phyloP scores from a whole-genome alignment of 768 basidiomycete species.

The Boletus barrowsii region DNA sequence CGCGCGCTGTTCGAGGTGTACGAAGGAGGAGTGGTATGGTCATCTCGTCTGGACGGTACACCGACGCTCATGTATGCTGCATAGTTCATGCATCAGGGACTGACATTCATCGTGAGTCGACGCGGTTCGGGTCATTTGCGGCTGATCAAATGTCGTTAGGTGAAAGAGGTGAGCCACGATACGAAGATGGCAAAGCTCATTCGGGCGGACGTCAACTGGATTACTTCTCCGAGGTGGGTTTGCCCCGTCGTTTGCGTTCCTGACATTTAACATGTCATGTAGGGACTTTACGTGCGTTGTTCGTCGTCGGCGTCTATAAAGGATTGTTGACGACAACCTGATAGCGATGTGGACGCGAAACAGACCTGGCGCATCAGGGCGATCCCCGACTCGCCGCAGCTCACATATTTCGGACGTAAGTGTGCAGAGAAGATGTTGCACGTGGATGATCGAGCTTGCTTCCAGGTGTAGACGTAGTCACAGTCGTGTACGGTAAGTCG shows the following conservation, averaged over 20 bases:
- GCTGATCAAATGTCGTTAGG: constrained; percentile 37
- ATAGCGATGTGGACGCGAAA: constrained; percentile 72
- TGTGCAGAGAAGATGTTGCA: constrained; percentile 3
- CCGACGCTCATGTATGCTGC: constrained; percentile 1
- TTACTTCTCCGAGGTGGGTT: constrained; percentile 64
- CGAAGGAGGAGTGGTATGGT: constrained; percentile 76
- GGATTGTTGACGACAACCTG: background rate
- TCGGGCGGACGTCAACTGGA: constrained; percentile 80
- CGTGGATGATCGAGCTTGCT: background rate
- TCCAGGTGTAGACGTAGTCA: constrained; percentile 58
- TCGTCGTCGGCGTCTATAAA: background rate
- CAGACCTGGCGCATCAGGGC: constrained; percentile 73
- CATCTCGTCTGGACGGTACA: background rate
- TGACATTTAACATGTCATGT: background rate
- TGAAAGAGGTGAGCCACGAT: constrained; percentile 81
- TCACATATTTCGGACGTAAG: constrained; percentile 73
- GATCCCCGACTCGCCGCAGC: constrained; percentile 51
- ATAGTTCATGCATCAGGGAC: constrained; percentile 86
- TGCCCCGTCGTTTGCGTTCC: background rate
- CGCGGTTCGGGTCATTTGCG: background rate
- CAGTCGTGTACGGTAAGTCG: constrained; percentile 69
- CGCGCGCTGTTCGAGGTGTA: constrained; percentile 86
- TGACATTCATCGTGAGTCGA: constrained; percentile 66
- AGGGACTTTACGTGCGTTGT: constrained; percentile 72
- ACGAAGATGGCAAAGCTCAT: constrained; percentile 65